Evolutionary conservation across 2,329 filamentous ascomycete species (phyloP), one percentile per base, ranked within the genome.

Genomic region (Cladosporium sp.): DNA sequence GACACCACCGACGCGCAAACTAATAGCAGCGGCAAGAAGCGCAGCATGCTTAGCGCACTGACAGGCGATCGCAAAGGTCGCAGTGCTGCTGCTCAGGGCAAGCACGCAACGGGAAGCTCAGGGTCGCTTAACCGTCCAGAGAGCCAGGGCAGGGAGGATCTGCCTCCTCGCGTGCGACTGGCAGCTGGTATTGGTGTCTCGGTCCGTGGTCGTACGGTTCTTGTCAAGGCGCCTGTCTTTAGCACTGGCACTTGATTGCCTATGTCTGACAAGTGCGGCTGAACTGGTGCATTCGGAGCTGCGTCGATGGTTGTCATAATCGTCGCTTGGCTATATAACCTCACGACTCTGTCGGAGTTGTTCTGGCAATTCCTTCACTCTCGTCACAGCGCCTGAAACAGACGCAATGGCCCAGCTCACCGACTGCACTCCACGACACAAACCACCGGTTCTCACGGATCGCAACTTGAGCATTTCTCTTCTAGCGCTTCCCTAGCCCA

Each of bases 221-320:
- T 78, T 57, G 70, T 73, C 47, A 77, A 77, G 61, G 74, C 75
- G 48, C 73, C 74, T 4, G 72, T 76, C 11, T 76, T 64, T 51
- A 61, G 58, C 54, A 63, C 61, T 40, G 20, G 17, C 6, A 5
- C 11, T 7, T 22, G 17, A 34, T 15, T 4, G 32, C 4, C 32
- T 34, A n/a, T n/a, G n/a, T n/a, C n/a, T n/a, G n/a, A n/a, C n/a
- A n/a, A n/a, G n/a, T n/a, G n/a, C n/a, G n/a, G n/a, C n/a, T n/a
- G n/a, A n/a, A n/a, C n/a, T n/a, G n/a, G n/a, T n/a, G n/a, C n/a
- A n/a, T n/a, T n/a, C n/a, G n/a, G n/a, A n/a, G n/a, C n/a, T n/a
- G n/a, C n/a, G n/a, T n/a, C n/a, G n/a, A n/a, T n/a, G n/a, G n/a
- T n/a, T n/a, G n/a, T n/a, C n/a, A n/a, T n/a, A n/a, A n/a, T n/a